Evolutionary conservation across 2,329 filamentous ascomycete species (phyloP).

Genomic region (Torrubiella hemipterigena): DNA sequence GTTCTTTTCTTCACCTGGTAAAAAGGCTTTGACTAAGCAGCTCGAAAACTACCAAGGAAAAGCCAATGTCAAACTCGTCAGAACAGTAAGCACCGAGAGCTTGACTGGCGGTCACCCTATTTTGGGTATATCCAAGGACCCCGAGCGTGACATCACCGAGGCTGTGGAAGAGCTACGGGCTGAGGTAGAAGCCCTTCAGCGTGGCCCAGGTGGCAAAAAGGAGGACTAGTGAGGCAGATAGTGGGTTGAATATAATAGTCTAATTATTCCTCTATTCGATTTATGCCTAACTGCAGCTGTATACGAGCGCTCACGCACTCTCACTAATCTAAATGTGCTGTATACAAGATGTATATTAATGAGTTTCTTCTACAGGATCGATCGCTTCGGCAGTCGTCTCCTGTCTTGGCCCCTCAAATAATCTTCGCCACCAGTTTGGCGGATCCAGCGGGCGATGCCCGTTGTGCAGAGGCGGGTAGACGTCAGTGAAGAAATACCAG

Average conservation of each 20-base stretch:
- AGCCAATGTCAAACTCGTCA: slow-evolving; percentile 31
- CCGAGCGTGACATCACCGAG: slow-evolving; percentile 63
- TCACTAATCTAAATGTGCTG: too few species aligned
- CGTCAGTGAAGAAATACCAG: slow-evolving; percentile 97
- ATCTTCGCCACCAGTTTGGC: slow-evolving; percentile 74
- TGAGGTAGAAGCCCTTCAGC: slow-evolving; percentile 50
- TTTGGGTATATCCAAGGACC: slow-evolving; percentile 69
- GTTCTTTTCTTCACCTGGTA: slow-evolving; percentile 74
- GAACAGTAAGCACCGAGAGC: slow-evolving; percentile 45
- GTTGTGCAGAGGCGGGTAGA: slow-evolving; percentile 83
- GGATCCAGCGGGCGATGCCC: slow-evolving; percentile 80
- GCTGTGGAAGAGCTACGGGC: slow-evolving; percentile 61
- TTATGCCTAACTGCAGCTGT: too few species aligned
- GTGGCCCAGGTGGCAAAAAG: too few species aligned
- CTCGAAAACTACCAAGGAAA: slow-evolving; percentile 45
- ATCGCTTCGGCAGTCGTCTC: slow-evolving; percentile 31
- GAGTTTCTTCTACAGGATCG: slow-evolving; percentile 2
- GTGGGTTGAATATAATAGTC: too few species aligned
- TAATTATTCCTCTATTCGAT: neutral
- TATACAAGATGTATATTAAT: too few species aligned
- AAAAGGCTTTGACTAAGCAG: slow-evolving; percentile 41
- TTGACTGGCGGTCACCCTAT: slow-evolving; percentile 47
- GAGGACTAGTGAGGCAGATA: slow-evolving; percentile 1
- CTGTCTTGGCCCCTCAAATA: slow-evolving; percentile 55
- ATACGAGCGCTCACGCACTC: too few species aligned